These are phyloP conservation scores for Zygotorulaspora chibaensis DNA, from an alignment of 805 yeast species.

Conservation along the genomic window DNA sequence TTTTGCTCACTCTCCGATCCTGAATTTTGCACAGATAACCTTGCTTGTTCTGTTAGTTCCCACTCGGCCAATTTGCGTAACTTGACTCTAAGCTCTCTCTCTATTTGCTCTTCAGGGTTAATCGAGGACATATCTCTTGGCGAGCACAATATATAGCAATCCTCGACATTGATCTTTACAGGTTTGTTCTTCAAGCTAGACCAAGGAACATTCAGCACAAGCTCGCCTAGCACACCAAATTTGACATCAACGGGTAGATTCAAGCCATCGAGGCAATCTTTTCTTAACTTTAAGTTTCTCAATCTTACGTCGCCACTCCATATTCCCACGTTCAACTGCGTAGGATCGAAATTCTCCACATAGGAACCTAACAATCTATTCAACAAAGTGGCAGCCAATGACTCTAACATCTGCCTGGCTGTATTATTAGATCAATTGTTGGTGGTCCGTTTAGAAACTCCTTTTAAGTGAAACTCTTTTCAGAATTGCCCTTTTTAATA, in stretches of 20 bases:
- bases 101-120: conserved; percentile 50
- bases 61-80: conserved; percentile 62
- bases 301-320: conserved; percentile 97
- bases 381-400: conserved; percentile 35
- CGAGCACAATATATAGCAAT: conserved; percentile 75
- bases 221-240: conserved; percentile 85
- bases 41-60: conserved; percentile 48
- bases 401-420: conserved; percentile 31
- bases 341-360: conserved; percentile 93
- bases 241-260: conserved; percentile 82
- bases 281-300: conserved; percentile 68
- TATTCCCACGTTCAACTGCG: conserved; percentile 89
- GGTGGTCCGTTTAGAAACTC: too few relatives aligned
- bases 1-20: conserved; percentile 47
- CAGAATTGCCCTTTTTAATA: too few relatives aligned
- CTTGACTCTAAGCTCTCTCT: conserved; percentile 62
- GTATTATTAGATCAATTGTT: background rate
- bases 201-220: conserved; percentile 94
- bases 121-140: conserved; percentile 61
- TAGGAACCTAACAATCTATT: conserved; percentile 44
- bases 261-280: conserved; percentile 83
- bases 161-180: conserved; percentile 80
- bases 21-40: conserved; percentile 33
- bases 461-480: too few relatives aligned
- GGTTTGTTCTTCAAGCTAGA: conserved; percentile 90